A percentile compares a stretch with the other conserved stretches of the same genome.
Evolutionary conservation across 495 filamentous ascomycete species (phyloP).

Genomic region (Tuber umbilicatum): DNA sequence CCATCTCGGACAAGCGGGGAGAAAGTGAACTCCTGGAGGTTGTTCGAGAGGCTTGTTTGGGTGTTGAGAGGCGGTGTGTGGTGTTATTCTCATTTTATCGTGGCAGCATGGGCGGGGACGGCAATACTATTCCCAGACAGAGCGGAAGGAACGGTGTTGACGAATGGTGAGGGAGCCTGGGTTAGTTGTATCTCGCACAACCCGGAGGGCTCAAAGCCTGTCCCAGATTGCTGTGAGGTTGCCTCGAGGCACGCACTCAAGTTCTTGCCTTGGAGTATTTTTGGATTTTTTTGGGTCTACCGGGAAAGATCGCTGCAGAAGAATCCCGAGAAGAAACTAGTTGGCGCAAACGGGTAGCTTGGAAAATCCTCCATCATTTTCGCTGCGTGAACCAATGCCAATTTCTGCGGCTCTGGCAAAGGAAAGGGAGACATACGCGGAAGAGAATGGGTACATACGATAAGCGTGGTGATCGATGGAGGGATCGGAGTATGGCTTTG

Average conservation of each 20-base stretch:
- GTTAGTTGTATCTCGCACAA: slow-evolving; percentile 16
- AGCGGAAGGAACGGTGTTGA: slow-evolving; percentile 9
- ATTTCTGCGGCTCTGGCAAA: slow-evolving; percentile 24
- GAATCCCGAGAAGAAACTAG: slow-evolving; percentile 33
- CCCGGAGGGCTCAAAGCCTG: slow-evolving; percentile 9
- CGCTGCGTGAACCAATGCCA: slow-evolving; percentile 32
- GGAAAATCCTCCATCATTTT: slow-evolving; percentile 34
- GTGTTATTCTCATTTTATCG: slow-evolving; percentile 28
- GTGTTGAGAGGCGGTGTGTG: slow-evolving; percentile 28
- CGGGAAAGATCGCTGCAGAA: slow-evolving; percentile 22
- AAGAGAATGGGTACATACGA: too few species aligned
- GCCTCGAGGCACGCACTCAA: slow-evolving; percentile 18
- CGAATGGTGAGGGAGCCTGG: slow-evolving; percentile 18
- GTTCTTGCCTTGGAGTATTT: slow-evolving; percentile 27
- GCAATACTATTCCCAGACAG: slow-evolving; percentile 14
- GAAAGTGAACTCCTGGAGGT: background rate
- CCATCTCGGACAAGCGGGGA: slow-evolving; percentile 6
- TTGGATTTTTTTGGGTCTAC: slow-evolving; percentile 35
- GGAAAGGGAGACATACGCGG: too few species aligned
- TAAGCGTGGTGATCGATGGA: too few species aligned
- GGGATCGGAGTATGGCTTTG: too few species aligned
- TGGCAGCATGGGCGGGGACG: slow-evolving; percentile 31
- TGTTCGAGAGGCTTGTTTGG: slow-evolving; percentile 25
- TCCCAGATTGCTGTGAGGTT: slow-evolving; percentile 27
- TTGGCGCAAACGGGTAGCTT: slow-evolving; percentile 32